These are phyloP conservation scores for Candida verbasci DNA, from an alignment of 805 yeast genomes.

Conservation along the genomic window DNA sequence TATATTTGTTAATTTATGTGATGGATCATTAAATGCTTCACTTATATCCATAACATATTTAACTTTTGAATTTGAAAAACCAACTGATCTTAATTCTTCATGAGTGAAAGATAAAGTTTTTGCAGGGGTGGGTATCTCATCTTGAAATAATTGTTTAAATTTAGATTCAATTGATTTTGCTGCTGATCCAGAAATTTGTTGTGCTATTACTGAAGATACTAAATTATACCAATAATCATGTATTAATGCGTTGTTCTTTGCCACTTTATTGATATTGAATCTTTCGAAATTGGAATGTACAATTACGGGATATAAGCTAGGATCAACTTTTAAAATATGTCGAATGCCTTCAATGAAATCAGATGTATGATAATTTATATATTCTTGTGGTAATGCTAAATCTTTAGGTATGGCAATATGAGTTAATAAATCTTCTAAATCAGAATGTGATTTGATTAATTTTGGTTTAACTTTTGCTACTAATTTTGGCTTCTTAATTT, in stretches of 20 bases:
- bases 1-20: conserved; percentile 24
- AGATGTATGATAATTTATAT: conserved; percentile 25
- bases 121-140: conserved; percentile 49
- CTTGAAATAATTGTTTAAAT: conserved; percentile 32
- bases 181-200: conserved; percentile 78
- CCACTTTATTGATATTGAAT: conserved; percentile 9
- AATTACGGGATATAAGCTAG: conserved; percentile 29
- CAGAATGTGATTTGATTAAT: conserved; percentile 4
- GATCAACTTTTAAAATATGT: conserved; percentile 27
- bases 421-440: conserved; percentile 15
- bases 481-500: not conserved
- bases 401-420: conserved; percentile 13
- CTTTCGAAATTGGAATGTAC: conserved; percentile 24
- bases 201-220: conserved; percentile 50
- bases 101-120: conserved; percentile 35
- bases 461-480: conserved; percentile 4
- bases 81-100: conserved; percentile 56
- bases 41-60: conserved; percentile 58
- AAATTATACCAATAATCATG: conserved; percentile 33
- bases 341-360: conserved; percentile 30
- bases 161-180: conserved; percentile 59
- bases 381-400: conserved; percentile 22
- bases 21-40: conserved; percentile 43
- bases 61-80: conserved; percentile 65
- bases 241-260: conserved; percentile 16